These are phyloP conservation scores for Fusarium graminum DNA, from an alignment of 2,329 filamentous ascomycete species.

Conservation along the genomic window DNA sequence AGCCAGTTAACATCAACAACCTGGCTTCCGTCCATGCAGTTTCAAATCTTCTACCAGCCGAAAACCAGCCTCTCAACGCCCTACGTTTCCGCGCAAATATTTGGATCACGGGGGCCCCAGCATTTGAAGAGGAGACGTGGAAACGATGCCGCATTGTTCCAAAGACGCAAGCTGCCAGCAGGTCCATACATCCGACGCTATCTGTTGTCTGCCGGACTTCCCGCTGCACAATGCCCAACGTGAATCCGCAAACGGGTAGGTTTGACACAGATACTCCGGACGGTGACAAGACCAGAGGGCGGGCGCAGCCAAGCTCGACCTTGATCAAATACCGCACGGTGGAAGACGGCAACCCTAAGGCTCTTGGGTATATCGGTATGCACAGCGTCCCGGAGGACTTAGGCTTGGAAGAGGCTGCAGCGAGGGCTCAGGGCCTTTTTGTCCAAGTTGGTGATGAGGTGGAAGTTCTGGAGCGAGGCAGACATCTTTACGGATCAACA, in stretches of 20 bases:
- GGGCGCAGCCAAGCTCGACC: conserved; percentile 48
- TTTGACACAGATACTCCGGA: conserved; percentile 19
- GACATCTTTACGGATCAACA: conserved; percentile 48
- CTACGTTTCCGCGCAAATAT: conserved; percentile 40
- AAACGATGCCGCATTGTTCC: conserved; percentile 28
- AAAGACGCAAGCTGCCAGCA: neutral
- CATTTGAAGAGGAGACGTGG: conserved; percentile 37
- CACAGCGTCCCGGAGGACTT: conserved; percentile 49
- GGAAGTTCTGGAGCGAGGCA: conserved; percentile 48
- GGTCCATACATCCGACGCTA: neutral
- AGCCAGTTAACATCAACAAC: conserved; percentile 38
- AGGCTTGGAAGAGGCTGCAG: conserved; percentile 21
- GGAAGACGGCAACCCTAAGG: conserved; percentile 46
- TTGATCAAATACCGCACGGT: conserved; percentile 43
- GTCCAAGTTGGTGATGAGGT: conserved; percentile 49
- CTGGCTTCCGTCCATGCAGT: conserved; percentile 36
- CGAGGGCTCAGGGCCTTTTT: conserved; percentile 13
- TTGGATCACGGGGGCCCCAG: conserved; percentile 34
- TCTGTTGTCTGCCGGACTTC: conserved; percentile 42
- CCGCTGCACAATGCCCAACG: conserved; percentile 39
- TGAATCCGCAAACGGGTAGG: conserved; percentile 28
- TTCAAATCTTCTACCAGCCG: conserved; percentile 17
- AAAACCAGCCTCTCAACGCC: conserved; percentile 39
- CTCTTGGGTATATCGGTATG: conserved; percentile 50
- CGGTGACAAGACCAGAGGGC: conserved; percentile 34